A percentile compares a stretch with the other conserved stretches of the same genome.
phyloP scores from a whole-genome alignment of 2,329 filamentous ascomycete genomes.

The Fonsecaea nubica region DNA sequence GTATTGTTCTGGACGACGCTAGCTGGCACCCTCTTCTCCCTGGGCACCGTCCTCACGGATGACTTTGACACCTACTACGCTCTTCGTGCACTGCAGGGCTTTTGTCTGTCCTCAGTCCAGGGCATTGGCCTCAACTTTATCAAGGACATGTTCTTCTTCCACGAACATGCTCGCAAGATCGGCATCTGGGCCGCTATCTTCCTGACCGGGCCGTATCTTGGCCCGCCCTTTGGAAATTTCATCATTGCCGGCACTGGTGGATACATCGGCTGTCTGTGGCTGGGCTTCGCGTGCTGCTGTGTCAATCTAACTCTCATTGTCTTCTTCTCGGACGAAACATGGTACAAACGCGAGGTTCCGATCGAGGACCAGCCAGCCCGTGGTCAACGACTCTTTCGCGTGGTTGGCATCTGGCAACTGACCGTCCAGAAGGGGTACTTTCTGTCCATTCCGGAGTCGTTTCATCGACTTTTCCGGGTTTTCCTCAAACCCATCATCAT shows the following conservation, averaged over 20 bases:
- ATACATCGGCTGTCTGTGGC: constrained; percentile 42
- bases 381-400: constrained; percentile 38
- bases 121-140: constrained; percentile 51
- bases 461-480: constrained; percentile 45
- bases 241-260: constrained; percentile 46
- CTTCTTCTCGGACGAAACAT: constrained; percentile 47
- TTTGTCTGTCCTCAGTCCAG: constrained; percentile 50
- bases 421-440: constrained; percentile 40
- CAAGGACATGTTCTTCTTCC: constrained; percentile 51
- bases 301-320: constrained; percentile 43
- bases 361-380: constrained; percentile 34
- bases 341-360: constrained; percentile 44
- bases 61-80: constrained; percentile 50
- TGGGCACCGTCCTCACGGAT: constrained; percentile 46
- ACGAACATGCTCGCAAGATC: constrained; percentile 49
- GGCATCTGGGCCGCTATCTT: constrained; percentile 48
- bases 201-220: constrained; percentile 40
- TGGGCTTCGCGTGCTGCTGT: constrained; percentile 41
- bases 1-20: constrained; percentile 49
- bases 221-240: constrained; percentile 43
- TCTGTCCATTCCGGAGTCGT: constrained; percentile 42
- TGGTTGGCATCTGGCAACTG: constrained; percentile 41
- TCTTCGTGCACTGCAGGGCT: constrained; percentile 52
- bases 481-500: constrained; percentile 46
- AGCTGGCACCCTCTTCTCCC: constrained; percentile 45